A percentile compares a stretch with the other conserved stretches of the same genome.
phyloP scores from a whole-genome alignment of 2,329 filamentous ascomycete genomes.

The Beauveria varroae region DNA sequence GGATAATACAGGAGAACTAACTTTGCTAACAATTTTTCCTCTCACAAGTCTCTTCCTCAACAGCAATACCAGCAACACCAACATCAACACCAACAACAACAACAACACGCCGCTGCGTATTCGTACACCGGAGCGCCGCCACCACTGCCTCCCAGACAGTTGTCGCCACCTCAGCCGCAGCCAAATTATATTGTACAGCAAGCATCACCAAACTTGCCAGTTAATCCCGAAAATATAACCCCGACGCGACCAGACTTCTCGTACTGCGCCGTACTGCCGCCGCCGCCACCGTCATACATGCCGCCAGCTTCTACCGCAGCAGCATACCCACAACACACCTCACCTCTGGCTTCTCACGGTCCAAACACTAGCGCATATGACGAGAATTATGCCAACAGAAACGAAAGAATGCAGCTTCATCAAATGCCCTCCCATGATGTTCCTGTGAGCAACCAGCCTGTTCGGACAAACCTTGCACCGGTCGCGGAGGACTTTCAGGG shows the following conservation, averaged over 20 bases:
- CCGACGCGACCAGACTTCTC: not conserved
- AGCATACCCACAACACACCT: not conserved
- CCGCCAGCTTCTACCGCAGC: not conserved
- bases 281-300: constrained; percentile 1
- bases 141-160: constrained; percentile 1
- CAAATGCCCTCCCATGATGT: not conserved
- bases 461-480: not conserved
- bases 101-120: not conserved
- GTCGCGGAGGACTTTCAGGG: not conserved
- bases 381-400: not conserved
- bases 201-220: not conserved
- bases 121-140: not conserved
- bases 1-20: not conserved
- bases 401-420: not conserved
- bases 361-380: not conserved
- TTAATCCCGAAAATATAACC: not conserved
- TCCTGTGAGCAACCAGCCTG: not conserved
- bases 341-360: not conserved
- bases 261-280: constrained; percentile 3
- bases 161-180: not conserved
- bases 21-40: not conserved
- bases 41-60: not conserved
- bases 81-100: not conserved
- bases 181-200: not conserved
- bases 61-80: not conserved